phyloP scores from a whole-genome alignment of 768 basidiomycete species.

The Nidula microcarpa region DNA sequence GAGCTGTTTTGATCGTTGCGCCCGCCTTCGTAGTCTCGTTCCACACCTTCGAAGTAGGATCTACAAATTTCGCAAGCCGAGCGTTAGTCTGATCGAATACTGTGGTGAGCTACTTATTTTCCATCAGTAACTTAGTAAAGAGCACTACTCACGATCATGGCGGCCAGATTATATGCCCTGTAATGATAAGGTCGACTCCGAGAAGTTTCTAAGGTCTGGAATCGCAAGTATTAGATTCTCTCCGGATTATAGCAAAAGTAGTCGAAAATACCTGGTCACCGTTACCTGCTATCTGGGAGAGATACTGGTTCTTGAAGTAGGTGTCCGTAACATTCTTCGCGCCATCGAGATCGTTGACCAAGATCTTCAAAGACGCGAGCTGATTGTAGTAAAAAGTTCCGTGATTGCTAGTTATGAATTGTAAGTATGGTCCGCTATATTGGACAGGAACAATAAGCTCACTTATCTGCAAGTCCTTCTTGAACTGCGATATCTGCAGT shows the following conservation, averaged over 20 bases:
- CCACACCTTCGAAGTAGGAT: conserved; percentile 43
- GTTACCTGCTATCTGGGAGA: conserved; percentile 47
- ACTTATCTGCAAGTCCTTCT: conserved; percentile 50
- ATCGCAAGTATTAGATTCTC: background rate
- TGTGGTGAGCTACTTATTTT: too few relatives aligned
- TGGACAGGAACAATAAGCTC: conserved; percentile 9
- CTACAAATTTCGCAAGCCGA: conserved; percentile 43
- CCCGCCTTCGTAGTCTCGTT: conserved; percentile 44
- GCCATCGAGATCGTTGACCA: conserved; percentile 46
- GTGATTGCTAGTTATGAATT: conserved; percentile 47
- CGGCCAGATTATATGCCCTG: conserved; percentile 63
- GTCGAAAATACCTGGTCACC: conserved; percentile 50
- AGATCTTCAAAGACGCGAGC: conserved; percentile 50
- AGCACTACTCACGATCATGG: conserved; percentile 51
- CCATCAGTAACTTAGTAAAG: background rate
- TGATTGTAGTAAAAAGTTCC: conserved; percentile 65
- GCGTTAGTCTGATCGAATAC: conserved; percentile 47
- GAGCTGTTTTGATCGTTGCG: conserved; percentile 54
- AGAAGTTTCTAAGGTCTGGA: conserved; percentile 54
- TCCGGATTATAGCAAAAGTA: background rate
- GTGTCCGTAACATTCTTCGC: conserved; percentile 41
- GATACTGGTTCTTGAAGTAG: conserved; percentile 50
- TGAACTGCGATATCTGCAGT: conserved; percentile 42
- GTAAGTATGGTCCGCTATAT: background rate
- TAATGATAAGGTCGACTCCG: conserved; percentile 68